Evolutionary conservation across 1,139 yeast genomes (phyloP), one percentile per base, ranked within the genome.

Genomic region (Taphrina confusa): DNA sequence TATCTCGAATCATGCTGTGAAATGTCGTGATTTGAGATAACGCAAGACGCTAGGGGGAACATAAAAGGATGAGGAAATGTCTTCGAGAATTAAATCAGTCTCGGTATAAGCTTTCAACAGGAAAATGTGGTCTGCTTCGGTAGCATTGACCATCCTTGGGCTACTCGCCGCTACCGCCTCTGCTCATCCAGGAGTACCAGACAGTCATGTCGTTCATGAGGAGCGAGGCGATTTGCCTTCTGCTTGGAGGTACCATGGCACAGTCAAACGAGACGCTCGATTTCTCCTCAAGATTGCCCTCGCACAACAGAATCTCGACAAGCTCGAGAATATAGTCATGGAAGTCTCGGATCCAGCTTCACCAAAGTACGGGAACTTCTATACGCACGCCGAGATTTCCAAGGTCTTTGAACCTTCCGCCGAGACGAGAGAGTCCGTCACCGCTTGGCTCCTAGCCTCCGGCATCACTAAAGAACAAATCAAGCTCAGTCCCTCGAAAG

Each of bases 341-440:
- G 39, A 52, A n/a, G 46, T 44, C 11, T 39, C 49, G 20, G 40
- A 40, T 30, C 57, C 57, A 5, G 28, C 18, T 1, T 31, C 45
- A 8, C 23, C 31, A 6, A 33, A 22, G 22, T 52, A 52, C 31
- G 47, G 57, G 5, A 28, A 39, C 22, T 31, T 40, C 49, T 39
- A 28, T 9, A 28, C 49, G 4, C 39, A 39, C 18, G 27, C 27
- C n/a, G 40, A 52, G 14, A 31, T 52, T 20, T 22, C 34, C 14
- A 33, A 28, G 25, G 40, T 39, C 40, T 28, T 44, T 40, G 49
- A 31, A 20, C 57, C 57, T n/a, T 12, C 40, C 8, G 31, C 28
- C 4, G 31, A 28, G 16, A 23, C 47, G 18, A 16, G 28, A n/a
- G 8, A 9, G 8, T 18, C 39, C 4, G 49, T 52, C 30, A 39